Evolutionary conservation across 441 rosid species (phyloP), one percentile per base, ranked within the genome.

Genomic region (Eutrema salsugineum): DNA sequence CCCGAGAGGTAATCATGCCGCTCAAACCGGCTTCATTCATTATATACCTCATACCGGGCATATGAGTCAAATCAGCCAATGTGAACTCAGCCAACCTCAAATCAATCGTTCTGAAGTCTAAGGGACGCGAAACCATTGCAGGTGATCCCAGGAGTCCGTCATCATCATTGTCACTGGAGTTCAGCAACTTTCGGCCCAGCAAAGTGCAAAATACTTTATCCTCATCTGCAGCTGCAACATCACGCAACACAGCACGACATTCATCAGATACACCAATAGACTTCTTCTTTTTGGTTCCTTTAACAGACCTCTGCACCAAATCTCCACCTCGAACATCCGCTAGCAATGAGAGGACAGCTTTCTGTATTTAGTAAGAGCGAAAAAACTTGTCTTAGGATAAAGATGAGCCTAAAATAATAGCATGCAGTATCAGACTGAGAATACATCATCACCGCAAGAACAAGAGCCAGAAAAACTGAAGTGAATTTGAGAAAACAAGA

Each of bases 121-220:
- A 73, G 76, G 97, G 97, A 57, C 98, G 96, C 8, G 98, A 86
- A 65, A 96, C 94, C 94, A 93, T 86, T 68, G 91, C 98, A 59
- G 99, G 97, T 79, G 96, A 85, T 58, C 99, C 98, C 81, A 96
- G 94, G 78, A 96, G 90, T 38, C 98, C 98, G 66, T 93, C 99
- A 60, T 91, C 99, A 80, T 91, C 98, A 84, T 86, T 89, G 72
- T 93, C 97, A 56, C 77, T 75, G 61, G 84, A 83, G 84, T 79
- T 86, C 74, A 85, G 80, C 22, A 88, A 82, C 83, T 86, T 93
- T 79, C 97, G 78, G 39, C 98, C 98, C 80, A 96, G 78, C 77
- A 96, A 87, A 73, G 91, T 93, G 81, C 99, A 93, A 78, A 96
- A 87, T 62, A 84, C 81, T 84, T 90, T 93, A 59, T 80, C 87